Base-by-base conservation (phyloP, 1,284 basidiomycete genomes). In the Cutaneotrichosporon spelunceum region DNA sequence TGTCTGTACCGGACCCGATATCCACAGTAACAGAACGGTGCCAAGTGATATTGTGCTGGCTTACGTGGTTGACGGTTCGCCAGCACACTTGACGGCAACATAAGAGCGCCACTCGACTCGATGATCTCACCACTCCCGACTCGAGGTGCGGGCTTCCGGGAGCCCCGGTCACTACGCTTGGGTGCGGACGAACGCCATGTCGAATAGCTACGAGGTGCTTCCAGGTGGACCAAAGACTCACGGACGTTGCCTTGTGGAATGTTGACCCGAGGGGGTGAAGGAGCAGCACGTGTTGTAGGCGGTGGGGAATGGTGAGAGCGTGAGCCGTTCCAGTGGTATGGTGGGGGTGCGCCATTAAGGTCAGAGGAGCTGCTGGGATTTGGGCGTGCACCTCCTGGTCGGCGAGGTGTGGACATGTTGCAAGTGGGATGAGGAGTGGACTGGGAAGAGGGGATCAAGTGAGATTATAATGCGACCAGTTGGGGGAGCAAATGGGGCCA, bases 191-290 rank as follows among this genome's bases (percentile, higher is more conserved):
- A 42, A 19, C 19, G 39, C 39, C 8, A 42, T 19, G 39, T 42
- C 39, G 24, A 9, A 47, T 26, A 26, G 9, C 21, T 26, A 13
- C 39, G 13, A 42, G 16, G 39, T 13, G n/a, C n/a, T n/a, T n/a
- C n/a, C 45, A 13, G 23, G 24, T 10, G 44, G 44, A 11, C n/a
- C 5, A 11, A 11, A 29, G 44, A 78, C 78, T 77, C 66, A 79
- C 78, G 78, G 66, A 79, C 75, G 60, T 79, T 79, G 42, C 73
- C 78, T 24, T 59, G 39, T 9, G 78, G 78, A 29, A 79, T 79
- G 49, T 59, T 61, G 5, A 79, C 62, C 55, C 69, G 70, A 1
- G 74, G 72, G 19, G 74, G 45, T 24, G 47, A 29, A 19, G 55
- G 44, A 10, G 53, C 57, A 11, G 48, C 48, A 10, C 53, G 53